Evolutionary conservation across 805 yeast genomes (phyloP), one percentile per base, ranked within the genome.

Genomic region (Vanderwaltozyma yarrowii): DNA sequence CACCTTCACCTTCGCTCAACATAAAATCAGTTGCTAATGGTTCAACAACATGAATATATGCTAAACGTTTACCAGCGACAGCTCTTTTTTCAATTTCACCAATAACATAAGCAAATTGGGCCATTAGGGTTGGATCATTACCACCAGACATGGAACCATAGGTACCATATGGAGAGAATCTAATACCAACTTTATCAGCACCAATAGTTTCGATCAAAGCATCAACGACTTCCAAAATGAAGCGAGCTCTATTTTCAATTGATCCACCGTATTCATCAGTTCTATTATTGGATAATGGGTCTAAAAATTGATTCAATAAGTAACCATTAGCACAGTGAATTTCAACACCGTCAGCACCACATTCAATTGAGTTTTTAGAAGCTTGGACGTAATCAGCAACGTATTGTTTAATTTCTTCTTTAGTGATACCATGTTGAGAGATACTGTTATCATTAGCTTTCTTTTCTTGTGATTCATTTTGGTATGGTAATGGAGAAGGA

Each of bases 321-420:
- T 74, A 79, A 13, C 86, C 85, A 51, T 78, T 77, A 14, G 86
- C 85, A 27, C 66, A 65, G 54, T 78, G 86, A 33, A 80, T 59
- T 57, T 80, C 85, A 26, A 80, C 71, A 44, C 77, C 77, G 54
- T 80, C 83, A 35, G 66, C 65, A 33, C 65, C 66, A 12, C 56
- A 54, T 6, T 41, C 52, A 29, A 62, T 40, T 11, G 60, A 37
- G 26, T 53, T 56, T 45, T 56, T 57, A 15, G 80, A 75, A 32
- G 75, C 73, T 3, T 46, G 43, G 12, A 63, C 70, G 45, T 54
- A 36, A 19, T 36, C 38, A 18, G 32, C 32, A 30, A 36, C 17
- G 16, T 36, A 36, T 34, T 64, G 61, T 36, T 69, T 55, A 46
- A 75, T 53, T 52, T 54, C 65, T 26, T 44, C 49, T 36, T 51